phyloP scores from a whole-genome alignment of 371 early-diverging fungal genomes.

The Mucor saturninus region DNA sequence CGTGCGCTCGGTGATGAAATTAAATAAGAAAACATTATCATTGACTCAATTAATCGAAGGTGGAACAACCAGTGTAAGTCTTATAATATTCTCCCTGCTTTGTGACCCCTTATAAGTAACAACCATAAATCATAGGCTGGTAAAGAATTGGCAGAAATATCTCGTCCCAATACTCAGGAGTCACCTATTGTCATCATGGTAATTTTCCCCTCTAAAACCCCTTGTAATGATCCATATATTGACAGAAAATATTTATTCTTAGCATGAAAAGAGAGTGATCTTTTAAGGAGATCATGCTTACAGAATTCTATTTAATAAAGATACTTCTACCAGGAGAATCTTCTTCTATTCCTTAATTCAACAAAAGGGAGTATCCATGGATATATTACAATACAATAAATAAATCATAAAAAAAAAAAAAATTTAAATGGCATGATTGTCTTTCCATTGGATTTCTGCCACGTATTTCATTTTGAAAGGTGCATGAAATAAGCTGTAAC shows the following conservation, averaged over 20 bases:
- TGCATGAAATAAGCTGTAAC: not conserved
- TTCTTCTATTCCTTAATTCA: not conserved
- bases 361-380: not conserved
- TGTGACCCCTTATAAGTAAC: too few relatives aligned
- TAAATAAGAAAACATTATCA: slow-evolving; percentile 62
- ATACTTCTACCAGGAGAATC: not conserved
- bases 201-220: not conserved
- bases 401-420: too few relatives aligned
- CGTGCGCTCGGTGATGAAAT: slow-evolving; percentile 63
- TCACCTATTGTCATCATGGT: slow-evolving; percentile 85
- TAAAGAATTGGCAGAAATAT: slow-evolving; percentile 81
- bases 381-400: too few relatives aligned
- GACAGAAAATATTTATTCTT: not conserved
- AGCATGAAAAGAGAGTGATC: slow-evolving; percentile 9
- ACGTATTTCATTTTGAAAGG: not conserved
- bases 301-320: not conserved
- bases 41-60: slow-evolving; percentile 88
- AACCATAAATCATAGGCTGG: slow-evolving; percentile 62
- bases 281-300: slow-evolving; percentile 4
- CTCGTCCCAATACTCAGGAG: slow-evolving; percentile 77
- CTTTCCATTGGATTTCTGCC: not conserved
- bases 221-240: not conserved
- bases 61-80: slow-evolving; percentile 78
- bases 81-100: not conserved
- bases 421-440: too few relatives aligned